Percentiles rank a stretch among this genome's conserved stretches.
Evolutionary conservation across 345 rosid genomes (phyloP).

Genomic region (Eucalyptus brandiana): DNA sequence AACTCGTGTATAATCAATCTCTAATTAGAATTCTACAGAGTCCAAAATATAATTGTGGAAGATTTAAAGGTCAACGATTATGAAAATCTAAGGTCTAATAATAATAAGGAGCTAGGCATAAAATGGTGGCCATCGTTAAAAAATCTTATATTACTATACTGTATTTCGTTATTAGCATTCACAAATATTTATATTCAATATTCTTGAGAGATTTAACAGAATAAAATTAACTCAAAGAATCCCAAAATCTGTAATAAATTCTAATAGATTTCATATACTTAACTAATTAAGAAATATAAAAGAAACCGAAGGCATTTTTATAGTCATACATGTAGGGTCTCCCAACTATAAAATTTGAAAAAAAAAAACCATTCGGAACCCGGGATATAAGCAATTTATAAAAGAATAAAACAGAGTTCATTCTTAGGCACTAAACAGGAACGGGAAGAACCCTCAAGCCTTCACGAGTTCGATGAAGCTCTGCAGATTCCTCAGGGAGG

Average conservation of each 20-base stretch:
- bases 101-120: not conserved
- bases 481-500: conserved; percentile 6
- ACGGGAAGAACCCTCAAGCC: not conserved
- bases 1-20: not conserved
- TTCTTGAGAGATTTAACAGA: conserved; percentile 18
- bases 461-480: not conserved
- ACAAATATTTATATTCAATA: conserved; percentile 14
- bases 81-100: not conserved
- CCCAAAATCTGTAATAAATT: not conserved
- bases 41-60: not conserved
- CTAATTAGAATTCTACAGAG: not conserved
- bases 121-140: not conserved
- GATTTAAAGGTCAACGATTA: not conserved
- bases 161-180: not conserved
- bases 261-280: not conserved
- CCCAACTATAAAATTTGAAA: no score
- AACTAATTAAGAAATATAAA: not conserved
- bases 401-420: not conserved
- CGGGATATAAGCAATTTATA: not conserved
- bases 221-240: not conserved
- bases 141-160: not conserved
- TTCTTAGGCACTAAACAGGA: not conserved
- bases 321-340: no score
- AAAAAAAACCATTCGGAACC: no score
- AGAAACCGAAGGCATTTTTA: not conserved